phyloP scores from a whole-genome alignment of 179 eudicot species.

The Gypsophila paniculata region DNA sequence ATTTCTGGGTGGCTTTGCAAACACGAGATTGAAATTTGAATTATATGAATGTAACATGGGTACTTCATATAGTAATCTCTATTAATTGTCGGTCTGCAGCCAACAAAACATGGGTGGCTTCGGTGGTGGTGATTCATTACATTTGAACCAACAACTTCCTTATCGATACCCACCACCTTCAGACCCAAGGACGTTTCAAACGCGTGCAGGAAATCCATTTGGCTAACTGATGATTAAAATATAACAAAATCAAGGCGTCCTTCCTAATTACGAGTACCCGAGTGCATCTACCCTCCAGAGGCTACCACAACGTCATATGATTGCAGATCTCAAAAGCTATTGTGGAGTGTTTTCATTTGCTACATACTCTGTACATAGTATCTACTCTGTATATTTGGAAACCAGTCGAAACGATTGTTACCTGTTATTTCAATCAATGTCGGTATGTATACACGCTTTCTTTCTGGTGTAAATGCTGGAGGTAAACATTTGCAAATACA shows the following conservation, averaged over 20 bases:
- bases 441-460: no score
- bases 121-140: slow-evolving; percentile 28
- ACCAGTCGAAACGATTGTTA: neutral
- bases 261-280: neutral
- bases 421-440: slow-evolving; percentile 6
- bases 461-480: no score
- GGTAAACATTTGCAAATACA: no score
- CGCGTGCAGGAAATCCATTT: slow-evolving; percentile 61
- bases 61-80: no score
- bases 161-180: slow-evolving; percentile 30
- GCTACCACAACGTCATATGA: neutral
- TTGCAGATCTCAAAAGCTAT: neutral
- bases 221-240: slow-evolving; percentile 31
- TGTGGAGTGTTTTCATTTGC: neutral
- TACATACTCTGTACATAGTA: neutral
- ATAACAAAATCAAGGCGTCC: neutral
- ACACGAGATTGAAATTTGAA: no score
- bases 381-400: neutral
- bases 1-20: no score
- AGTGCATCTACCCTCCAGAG: neutral
- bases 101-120: slow-evolving; percentile 31
- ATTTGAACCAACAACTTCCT: slow-evolving; percentile 33
- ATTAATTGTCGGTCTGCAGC: slow-evolving; percentile 31
- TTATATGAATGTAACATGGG: no score
- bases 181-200: slow-evolving; percentile 32